Conservation (phyloP, 2,329 filamentous ascomycete species). For the Elsinoe australis region DNA sequence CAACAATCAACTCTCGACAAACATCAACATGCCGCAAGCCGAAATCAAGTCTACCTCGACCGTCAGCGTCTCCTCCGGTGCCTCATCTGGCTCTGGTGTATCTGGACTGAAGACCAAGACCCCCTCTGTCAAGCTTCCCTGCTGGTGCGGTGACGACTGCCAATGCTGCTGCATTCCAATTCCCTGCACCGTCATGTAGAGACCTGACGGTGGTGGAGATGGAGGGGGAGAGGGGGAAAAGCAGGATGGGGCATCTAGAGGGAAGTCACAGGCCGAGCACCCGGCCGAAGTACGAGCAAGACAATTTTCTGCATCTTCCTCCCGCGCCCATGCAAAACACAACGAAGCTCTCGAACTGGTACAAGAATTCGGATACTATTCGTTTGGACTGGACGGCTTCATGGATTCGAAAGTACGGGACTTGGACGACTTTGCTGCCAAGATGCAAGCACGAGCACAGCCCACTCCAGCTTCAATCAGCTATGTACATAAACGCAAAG, state of each 20-base stretch:
- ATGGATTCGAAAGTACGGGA: slow-evolving; percentile 4
- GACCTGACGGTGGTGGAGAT: neutral
- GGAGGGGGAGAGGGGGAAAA: neutral
- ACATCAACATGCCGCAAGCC: slow-evolving; percentile 24
- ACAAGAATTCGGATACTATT: no score
- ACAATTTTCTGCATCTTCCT: neutral
- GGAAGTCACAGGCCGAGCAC: no score
- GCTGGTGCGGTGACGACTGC: slow-evolving; percentile 30
- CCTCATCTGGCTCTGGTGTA: slow-evolving; percentile 22
- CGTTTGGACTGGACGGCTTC: neutral
- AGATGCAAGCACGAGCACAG: neutral
- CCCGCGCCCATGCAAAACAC: no score
- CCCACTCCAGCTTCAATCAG: neutral
- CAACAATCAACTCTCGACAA: neutral
- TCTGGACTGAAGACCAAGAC: slow-evolving; percentile 22
- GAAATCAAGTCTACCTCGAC: slow-evolving; percentile 21
- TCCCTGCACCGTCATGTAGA: slow-evolving; percentile 25
- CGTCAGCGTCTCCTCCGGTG: slow-evolving; percentile 21
- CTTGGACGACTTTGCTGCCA: slow-evolving; percentile 5
- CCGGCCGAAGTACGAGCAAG: no score
- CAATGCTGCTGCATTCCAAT: slow-evolving; percentile 25
- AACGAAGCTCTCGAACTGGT: no score
- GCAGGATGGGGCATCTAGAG: neutral
- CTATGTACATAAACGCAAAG: slow-evolving; percentile 8
- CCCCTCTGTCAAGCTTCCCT: slow-evolving; percentile 28